These are phyloP conservation scores for Boletellus ananas DNA, from an alignment of 768 basidiomycete genomes.

Conservation along the genomic window DNA sequence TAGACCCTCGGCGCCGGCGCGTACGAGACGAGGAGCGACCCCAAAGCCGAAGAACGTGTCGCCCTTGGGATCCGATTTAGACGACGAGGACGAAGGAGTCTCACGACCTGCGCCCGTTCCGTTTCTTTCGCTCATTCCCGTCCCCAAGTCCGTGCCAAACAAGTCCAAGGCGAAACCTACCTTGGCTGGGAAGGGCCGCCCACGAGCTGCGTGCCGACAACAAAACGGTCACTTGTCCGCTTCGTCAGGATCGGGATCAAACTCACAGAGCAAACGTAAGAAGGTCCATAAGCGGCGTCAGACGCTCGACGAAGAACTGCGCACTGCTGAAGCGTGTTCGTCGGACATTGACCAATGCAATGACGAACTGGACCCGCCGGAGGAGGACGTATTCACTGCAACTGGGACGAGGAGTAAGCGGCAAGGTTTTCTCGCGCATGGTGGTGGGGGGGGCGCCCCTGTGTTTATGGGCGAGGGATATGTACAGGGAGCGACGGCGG, in stretches of 20 bases:
- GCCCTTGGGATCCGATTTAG: constrained; percentile 17
- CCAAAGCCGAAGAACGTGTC: constrained; percentile 23
- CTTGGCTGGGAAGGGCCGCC: constrained; percentile 17
- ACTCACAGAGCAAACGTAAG: constrained; percentile 18
- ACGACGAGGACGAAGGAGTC: constrained; percentile 23
- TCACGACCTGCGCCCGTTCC: constrained; percentile 11
- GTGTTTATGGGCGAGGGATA: constrained; percentile 72
- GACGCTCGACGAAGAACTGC: constrained; percentile 69
- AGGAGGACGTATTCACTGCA: constrained; percentile 48
- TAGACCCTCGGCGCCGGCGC: constrained; percentile 54
- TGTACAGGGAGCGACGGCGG: constrained; percentile 48
- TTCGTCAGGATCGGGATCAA: constrained; percentile 11
- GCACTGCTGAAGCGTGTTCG: constrained; percentile 38
- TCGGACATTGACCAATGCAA: constrained; percentile 32
- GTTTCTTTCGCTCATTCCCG: constrained; percentile 25
- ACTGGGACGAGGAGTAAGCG: constrained; percentile 53
- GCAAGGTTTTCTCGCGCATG: constrained; percentile 66
- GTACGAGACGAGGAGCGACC: constrained; percentile 36
- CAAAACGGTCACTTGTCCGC: background rate
- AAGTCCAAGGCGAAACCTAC: constrained; percentile 15
- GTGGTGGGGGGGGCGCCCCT: constrained; percentile 67
- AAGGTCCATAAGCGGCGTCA: constrained; percentile 35
- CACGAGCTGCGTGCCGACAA: constrained; percentile 5
- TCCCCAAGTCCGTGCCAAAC: constrained; percentile 7
- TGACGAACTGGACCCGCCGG: constrained; percentile 37